Percentiles rank a stretch among this genome's conserved stretches.
These are phyloP conservation scores for Termitomyces eurrhizus DNA, from an alignment of 768 basidiomycete species.

Conservation along the genomic window DNA sequence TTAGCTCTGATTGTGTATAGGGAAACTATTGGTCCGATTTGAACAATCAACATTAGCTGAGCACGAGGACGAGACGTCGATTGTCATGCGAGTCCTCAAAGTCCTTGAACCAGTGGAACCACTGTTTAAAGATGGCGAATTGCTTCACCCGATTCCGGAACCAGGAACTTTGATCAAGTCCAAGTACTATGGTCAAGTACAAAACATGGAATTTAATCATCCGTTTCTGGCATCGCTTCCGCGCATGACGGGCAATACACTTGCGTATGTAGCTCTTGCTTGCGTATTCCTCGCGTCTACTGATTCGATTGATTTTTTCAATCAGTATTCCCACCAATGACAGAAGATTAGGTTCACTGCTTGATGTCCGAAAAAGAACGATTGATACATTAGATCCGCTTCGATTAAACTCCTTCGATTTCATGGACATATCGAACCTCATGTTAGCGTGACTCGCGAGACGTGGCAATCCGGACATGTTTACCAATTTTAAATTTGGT, in stretches of 20 bases:
- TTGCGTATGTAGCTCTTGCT: neutral
- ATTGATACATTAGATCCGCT: neutral
- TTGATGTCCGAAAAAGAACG: neutral
- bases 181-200: too few relatives aligned
- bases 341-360: neutral
- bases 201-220: neutral
- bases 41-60: neutral
- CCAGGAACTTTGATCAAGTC: neutral
- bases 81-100: neutral
- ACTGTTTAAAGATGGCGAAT: neutral
- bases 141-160: neutral
- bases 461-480: too few relatives aligned
- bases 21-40: neutral
- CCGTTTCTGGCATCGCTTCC: neutral
- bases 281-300: neutral
- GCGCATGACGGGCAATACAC: neutral
- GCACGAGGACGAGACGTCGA: neutral
- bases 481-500: too few relatives aligned
- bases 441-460: rapidly evolving
- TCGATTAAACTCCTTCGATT: neutral
- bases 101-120: neutral
- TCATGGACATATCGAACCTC: neutral
- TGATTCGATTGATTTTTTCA: too few relatives aligned
- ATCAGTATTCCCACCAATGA: too few relatives aligned
- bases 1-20: neutral